These are phyloP conservation scores for Tieghemostelium lacteum DNA, from an alignment of 78 protist genomes.

Conservation along the genomic window DNA sequence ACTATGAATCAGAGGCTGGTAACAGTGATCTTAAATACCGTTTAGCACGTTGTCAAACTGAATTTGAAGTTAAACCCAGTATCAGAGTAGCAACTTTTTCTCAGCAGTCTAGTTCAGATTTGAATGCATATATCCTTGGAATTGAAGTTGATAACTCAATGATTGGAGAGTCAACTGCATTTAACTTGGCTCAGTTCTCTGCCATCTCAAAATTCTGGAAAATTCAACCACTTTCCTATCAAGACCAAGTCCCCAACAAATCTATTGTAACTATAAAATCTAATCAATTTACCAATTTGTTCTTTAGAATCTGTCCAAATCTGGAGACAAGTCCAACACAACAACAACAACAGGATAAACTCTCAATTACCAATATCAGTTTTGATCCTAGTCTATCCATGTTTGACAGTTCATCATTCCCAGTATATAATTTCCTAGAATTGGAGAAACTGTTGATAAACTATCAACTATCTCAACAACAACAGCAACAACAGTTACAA, in stretches of 20 bases:
- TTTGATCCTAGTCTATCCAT: constrained; percentile 55
- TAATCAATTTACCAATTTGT: constrained; percentile 63
- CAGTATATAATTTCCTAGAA: constrained; percentile 49
- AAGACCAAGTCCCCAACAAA: constrained; percentile 17
- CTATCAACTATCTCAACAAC: constrained; percentile 3
- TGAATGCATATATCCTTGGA: constrained; percentile 45
- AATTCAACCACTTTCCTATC: constrained; percentile 31
- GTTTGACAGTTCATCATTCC: constrained; percentile 64
- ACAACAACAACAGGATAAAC: neutral
- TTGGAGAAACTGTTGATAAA: constrained; percentile 33
- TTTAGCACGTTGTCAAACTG: constrained; percentile 69
- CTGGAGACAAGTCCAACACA: neutral
- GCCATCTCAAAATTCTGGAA: constrained; percentile 52
- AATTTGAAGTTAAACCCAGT: constrained; percentile 48
- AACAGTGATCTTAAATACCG: constrained; percentile 66
- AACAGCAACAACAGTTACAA: constrained; percentile 5
- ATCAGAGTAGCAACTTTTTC: constrained; percentile 49
- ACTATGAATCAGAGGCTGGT: constrained; percentile 66
- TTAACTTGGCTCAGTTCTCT: constrained; percentile 43
- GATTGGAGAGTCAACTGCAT: constrained; percentile 52
- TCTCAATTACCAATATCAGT: constrained; percentile 45
- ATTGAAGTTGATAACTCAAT: constrained; percentile 68
- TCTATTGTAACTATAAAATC: constrained; percentile 36
- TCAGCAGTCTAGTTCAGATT: constrained; percentile 41
- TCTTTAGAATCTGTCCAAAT: constrained; percentile 44